Conservation (phyloP, 2,329 filamentous ascomycete species). For the Ceratocystiopsis brevicomis region DNA sequence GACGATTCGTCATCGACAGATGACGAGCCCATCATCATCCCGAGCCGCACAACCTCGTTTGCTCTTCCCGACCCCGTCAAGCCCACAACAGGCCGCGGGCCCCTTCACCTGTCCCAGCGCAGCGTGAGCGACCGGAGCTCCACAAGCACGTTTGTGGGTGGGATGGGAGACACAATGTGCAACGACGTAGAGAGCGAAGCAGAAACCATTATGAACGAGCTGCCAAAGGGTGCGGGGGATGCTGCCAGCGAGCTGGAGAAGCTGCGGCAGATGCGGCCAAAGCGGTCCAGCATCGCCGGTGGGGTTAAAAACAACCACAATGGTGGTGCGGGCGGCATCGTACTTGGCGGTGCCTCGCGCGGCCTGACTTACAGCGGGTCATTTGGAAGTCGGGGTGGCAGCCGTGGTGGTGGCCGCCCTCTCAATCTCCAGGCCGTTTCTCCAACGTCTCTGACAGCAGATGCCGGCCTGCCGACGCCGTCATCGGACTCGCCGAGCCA, state of each 20-base stretch:
- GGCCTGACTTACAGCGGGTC: slow-evolving; percentile 4
- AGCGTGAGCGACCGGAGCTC: slow-evolving; percentile 31
- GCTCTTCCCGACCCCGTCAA: slow-evolving; percentile 33
- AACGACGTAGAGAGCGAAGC: slow-evolving; percentile 36
- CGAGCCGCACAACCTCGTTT: slow-evolving; percentile 40
- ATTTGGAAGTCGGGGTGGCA: slow-evolving; percentile 9
- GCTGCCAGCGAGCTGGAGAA: slow-evolving; percentile 42
- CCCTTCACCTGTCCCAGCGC: slow-evolving; percentile 24
- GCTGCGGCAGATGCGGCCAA: slow-evolving; percentile 31
- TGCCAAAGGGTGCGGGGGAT: slow-evolving; percentile 24
- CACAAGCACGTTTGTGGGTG: slow-evolving; percentile 18
- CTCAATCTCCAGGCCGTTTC: slow-evolving; percentile 20
- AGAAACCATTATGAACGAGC: slow-evolving; percentile 36
- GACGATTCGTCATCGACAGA: slow-evolving; percentile 39
- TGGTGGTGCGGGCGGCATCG: no score
- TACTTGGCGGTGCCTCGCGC: slow-evolving; percentile 5
- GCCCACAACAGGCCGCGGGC: slow-evolving; percentile 24
- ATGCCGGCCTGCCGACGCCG: slow-evolving; percentile 27
- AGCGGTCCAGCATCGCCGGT: slow-evolving; percentile 12
- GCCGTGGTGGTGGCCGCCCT: slow-evolving; percentile 3
- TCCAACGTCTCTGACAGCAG: slow-evolving; percentile 28
- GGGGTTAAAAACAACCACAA: slow-evolving; percentile 1
- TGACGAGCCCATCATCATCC: slow-evolving; percentile 46
- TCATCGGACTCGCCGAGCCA: slow-evolving; percentile 23
- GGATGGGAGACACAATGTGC: slow-evolving; percentile 12